Evolutionary conservation across 768 basidiomycete species (phyloP).

Genomic region (Trametes cubensis): DNA sequence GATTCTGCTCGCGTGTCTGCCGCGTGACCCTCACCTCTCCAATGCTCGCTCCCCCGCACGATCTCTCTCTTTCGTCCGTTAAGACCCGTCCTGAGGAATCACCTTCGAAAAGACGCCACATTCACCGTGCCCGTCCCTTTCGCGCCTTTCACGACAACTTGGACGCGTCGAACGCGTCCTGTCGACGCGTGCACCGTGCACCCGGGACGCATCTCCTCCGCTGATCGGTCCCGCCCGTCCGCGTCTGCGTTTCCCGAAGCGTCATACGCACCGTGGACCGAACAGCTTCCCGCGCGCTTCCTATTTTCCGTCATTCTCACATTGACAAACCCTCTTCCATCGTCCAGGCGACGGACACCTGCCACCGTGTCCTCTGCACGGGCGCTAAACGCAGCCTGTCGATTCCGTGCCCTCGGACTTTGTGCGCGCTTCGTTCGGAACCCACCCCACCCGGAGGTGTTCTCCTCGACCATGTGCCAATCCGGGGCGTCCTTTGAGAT

Average conservation of each 20-base stretch:
- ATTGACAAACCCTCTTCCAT: slow-evolving; percentile 12
- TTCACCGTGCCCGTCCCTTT: no score
- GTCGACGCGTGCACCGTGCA: background rate
- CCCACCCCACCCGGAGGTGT: slow-evolving; percentile 1
- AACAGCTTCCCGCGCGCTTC: slow-evolving; percentile 17
- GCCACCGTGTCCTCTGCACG: slow-evolving; percentile 12
- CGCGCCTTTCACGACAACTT: background rate
- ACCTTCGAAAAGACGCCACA: no score
- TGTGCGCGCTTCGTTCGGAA: slow-evolving; percentile 13
- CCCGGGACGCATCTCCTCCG: slow-evolving; percentile 19
- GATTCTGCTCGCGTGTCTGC: slow-evolving; percentile 20
- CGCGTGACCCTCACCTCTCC: slow-evolving; percentile 15
- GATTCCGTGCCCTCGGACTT: slow-evolving; percentile 17
- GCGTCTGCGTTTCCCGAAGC: slow-evolving; percentile 16
- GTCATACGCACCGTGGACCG: slow-evolving; percentile 9
- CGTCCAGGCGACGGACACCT: slow-evolving; percentile 25
- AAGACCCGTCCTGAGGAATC: background rate
- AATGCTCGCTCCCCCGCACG: background rate
- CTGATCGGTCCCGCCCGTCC: slow-evolving; percentile 24
- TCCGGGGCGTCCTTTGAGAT: background rate
- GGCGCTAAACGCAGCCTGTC: slow-evolving; percentile 2
- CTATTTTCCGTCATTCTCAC: slow-evolving; percentile 3
- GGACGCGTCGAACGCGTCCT: slow-evolving; percentile 11
- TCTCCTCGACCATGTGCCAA: slow-evolving; percentile 4
- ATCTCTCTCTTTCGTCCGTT: background rate